Conservation (phyloP, 192 early-diverging fungal genomes). For the Cladochytrium replicatum region DNA sequence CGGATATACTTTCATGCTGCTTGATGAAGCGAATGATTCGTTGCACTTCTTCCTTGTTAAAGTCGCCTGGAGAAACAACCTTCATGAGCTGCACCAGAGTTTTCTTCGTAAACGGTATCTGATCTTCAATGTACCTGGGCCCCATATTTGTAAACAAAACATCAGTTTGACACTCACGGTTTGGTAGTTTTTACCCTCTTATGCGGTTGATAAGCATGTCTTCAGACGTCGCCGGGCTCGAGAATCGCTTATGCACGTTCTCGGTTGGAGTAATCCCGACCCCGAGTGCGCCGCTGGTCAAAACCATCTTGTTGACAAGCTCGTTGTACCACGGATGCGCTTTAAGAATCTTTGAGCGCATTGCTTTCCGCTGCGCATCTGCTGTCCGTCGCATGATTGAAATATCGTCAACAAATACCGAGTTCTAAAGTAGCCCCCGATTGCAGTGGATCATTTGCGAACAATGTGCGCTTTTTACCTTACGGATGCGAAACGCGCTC, state of each 20-base stretch:
- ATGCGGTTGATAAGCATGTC: conserved; percentile 31
- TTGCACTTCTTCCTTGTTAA: conserved; percentile 45
- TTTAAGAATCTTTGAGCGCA: conserved; percentile 12
- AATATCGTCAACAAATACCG: conserved; percentile 35
- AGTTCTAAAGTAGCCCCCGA: conserved; percentile 10
- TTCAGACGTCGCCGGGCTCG: conserved; percentile 23
- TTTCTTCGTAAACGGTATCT: conserved; percentile 26
- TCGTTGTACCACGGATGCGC: conserved; percentile 47
- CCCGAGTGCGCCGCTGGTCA: conserved; percentile 19
- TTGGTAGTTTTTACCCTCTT: conserved; percentile 23
- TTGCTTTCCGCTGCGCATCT: conserved; percentile 9
- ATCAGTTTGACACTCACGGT: neutral
- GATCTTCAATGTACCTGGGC: conserved; percentile 32
- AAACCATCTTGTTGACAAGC: conserved; percentile 36
- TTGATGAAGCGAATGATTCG: conserved; percentile 46
- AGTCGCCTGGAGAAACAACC: conserved; percentile 36
- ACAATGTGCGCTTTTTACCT: conserved; percentile 16
- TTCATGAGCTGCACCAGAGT: conserved; percentile 39
- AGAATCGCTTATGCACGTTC: no score
- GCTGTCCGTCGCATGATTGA: conserved; percentile 29
- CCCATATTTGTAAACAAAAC: neutral
- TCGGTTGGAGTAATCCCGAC: no score
- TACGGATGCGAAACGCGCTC: conserved; percentile 22
- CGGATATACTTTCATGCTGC: conserved; percentile 33
- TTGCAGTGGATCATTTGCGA: neutral